A percentile compares a stretch with the other conserved stretches of the same genome.
Evolutionary conservation across 352 stramenopile species (phyloP).

Genomic region (Peronospora farinosa): DNA sequence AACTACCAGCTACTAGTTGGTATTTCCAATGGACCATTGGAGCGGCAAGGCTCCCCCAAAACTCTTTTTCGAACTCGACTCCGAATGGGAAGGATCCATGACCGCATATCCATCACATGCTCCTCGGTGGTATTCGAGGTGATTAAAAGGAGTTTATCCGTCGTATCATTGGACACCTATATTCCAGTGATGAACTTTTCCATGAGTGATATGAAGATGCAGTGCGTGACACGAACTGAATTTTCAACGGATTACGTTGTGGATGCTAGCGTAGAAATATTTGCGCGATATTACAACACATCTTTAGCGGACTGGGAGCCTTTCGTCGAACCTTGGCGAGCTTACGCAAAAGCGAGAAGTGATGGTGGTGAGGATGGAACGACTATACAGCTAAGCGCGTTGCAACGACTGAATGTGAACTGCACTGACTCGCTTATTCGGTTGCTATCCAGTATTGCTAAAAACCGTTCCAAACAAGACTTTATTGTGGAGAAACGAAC

Average conservation of each 20-base stretch:
- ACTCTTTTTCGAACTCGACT: slow-evolving; percentile 61
- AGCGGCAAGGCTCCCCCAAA: slow-evolving; percentile 35
- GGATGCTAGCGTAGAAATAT: slow-evolving; percentile 76
- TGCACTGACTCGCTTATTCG: slow-evolving; percentile 80
- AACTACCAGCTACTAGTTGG: slow-evolving; percentile 71
- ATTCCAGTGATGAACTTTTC: slow-evolving; percentile 88
- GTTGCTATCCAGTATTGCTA: slow-evolving; percentile 70
- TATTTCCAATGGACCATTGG: slow-evolving; percentile 39
- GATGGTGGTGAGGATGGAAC: slow-evolving; percentile 47
- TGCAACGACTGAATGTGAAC: slow-evolving; percentile 84
- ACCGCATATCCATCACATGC: slow-evolving; percentile 59
- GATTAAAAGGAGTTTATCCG: slow-evolving; percentile 84
- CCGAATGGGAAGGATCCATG: slow-evolving; percentile 66
- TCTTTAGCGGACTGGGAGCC: slow-evolving; percentile 83
- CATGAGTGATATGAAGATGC: slow-evolving; percentile 76
- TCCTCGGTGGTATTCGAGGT: slow-evolving; percentile 84
- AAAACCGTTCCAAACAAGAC: slow-evolving; percentile 68
- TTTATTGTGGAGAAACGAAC: slow-evolving; percentile 70
- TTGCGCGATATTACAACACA: slow-evolving; percentile 85
- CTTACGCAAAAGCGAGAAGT: slow-evolving; percentile 59
- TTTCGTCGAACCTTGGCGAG: slow-evolving; percentile 80
- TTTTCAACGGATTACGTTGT: slow-evolving; percentile 56
- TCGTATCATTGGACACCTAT: slow-evolving; percentile 84
- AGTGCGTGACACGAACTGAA: slow-evolving; percentile 62
- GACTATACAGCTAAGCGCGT: slow-evolving; percentile 71